Percentiles rank a stretch among this genome's conserved stretches.
Evolutionary conservation across 768 basidiomycete species (phyloP).

Genomic region (Tephrocybe sp.): DNA sequence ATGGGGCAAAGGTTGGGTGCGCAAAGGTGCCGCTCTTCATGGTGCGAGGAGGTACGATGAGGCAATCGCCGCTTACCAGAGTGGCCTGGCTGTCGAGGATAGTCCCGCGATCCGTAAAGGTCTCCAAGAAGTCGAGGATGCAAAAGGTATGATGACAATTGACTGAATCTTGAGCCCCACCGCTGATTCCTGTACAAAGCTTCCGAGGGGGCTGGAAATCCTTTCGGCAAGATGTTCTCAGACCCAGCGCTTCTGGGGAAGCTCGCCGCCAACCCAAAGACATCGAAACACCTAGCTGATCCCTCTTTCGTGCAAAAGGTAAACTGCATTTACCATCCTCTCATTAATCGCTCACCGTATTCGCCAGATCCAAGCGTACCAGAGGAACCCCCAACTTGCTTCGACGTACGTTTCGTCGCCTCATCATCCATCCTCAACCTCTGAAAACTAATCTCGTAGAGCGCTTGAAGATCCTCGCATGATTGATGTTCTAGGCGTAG

Average conservation of each 20-base stretch:
- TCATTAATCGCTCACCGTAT: background rate
- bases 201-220: constrained; percentile 31
- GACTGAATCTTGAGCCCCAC: background rate
- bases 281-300: constrained; percentile 81
- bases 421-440: background rate
- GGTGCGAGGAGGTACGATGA: constrained; percentile 78
- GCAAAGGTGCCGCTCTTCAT: constrained; percentile 93
- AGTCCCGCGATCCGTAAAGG: constrained; percentile 84
- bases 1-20: constrained; percentile 89
- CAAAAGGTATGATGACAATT: constrained; percentile 53
- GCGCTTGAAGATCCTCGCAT: constrained; percentile 83
- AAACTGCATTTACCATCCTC: background rate
- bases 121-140: constrained; percentile 83
- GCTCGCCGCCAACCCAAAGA: constrained; percentile 85
- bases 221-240: constrained; percentile 71
- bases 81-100: constrained; percentile 80
- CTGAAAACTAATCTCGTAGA: constrained; percentile 25
- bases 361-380: constrained; percentile 60
- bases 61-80: constrained; percentile 81
- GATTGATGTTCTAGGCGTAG: constrained; percentile 90
- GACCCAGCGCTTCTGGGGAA: constrained; percentile 85
- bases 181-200: constrained; percentile 4
- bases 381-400: constrained; percentile 67
- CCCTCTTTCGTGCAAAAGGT: constrained; percentile 77
- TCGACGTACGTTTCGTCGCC: constrained; percentile 41